These are phyloP conservation scores for Kwoniella pini DNA, from an alignment of 768 basidiomycete genomes.

Conservation along the genomic window DNA sequence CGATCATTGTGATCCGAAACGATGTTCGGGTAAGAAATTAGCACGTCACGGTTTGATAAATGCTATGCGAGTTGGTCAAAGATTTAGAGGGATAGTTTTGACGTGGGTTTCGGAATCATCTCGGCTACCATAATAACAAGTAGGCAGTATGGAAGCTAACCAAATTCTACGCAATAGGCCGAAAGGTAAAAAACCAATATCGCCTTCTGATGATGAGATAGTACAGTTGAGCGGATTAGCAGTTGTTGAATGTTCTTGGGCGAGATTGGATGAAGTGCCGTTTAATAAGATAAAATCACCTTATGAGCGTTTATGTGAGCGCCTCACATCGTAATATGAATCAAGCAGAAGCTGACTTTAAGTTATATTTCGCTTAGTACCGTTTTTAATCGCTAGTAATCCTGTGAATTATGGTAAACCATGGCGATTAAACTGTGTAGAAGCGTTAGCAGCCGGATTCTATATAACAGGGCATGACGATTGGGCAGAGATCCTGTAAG, in stretches of 20 bases:
- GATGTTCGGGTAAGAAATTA: slow-evolving; percentile 86
- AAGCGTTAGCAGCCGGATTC: slow-evolving; percentile 84
- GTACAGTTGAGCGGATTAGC: slow-evolving; percentile 75
- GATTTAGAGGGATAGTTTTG: slow-evolving; percentile 88
- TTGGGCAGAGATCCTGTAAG: slow-evolving; percentile 70
- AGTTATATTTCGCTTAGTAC: slow-evolving; percentile 65
- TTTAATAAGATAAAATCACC: slow-evolving; percentile 91
- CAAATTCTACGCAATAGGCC: no score
- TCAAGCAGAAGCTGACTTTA: no score
- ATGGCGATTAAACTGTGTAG: slow-evolving; percentile 92
- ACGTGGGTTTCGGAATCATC: slow-evolving; percentile 64
- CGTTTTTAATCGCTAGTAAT: slow-evolving; percentile 91
- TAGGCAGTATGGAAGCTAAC: no score
- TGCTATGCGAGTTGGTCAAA: slow-evolving; percentile 76
- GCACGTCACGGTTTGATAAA: slow-evolving; percentile 79
- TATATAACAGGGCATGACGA: slow-evolving; percentile 84
- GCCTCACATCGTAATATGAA: no score
- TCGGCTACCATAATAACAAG: no score
- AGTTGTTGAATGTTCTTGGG: slow-evolving; percentile 99
- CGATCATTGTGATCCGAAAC: slow-evolving; percentile 91
- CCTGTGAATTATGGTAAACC: slow-evolving; percentile 98
- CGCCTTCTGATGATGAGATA: slow-evolving; percentile 80
- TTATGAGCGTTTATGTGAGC: slow-evolving; percentile 83
- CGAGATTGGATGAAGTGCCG: slow-evolving; percentile 88
- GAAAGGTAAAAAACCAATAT: slow-evolving; percentile 74